phyloP scores from a whole-genome alignment of 805 yeast species.

The Scheffersomyces ergatensis region DNA sequence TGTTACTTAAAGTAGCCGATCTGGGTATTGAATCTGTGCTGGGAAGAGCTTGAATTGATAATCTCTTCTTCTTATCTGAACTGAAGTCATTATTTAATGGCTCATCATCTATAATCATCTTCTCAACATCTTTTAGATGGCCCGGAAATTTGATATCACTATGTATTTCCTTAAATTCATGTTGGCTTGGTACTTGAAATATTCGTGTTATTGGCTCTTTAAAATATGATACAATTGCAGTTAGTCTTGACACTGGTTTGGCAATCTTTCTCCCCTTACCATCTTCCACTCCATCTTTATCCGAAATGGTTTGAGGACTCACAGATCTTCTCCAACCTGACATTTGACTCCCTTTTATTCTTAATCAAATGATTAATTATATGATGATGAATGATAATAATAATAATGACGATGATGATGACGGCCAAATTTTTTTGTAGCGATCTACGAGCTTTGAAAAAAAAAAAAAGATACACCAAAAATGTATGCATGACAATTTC shows the following conservation, averaged over 20 bases:
- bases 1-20: slow-evolving; percentile 15
- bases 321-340: slow-evolving; percentile 10
- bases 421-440: too few relatives aligned
- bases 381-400: too few relatives aligned
- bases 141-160: not conserved
- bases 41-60: slow-evolving; percentile 21
- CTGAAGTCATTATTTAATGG: slow-evolving; percentile 20
- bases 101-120: slow-evolving; percentile 6
- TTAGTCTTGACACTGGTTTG: not conserved
- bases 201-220: not conserved
- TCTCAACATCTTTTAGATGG: not conserved
- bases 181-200: not conserved
- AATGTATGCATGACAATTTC: too few relatives aligned
- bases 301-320: slow-evolving; percentile 12
- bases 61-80: slow-evolving; percentile 24
- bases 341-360: slow-evolving; percentile 1
- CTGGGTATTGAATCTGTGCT: slow-evolving; percentile 21
- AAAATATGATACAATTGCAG: not conserved
- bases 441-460: too few relatives aligned
- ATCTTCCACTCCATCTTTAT: not conserved
- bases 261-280: not conserved
- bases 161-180: not conserved
- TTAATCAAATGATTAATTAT: too few relatives aligned
- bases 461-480: too few relatives aligned
- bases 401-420: too few relatives aligned